A percentile compares a stretch with the other conserved stretches of the same genome.
These are phyloP conservation scores for Myxozyma melibiosi DNA, from an alignment of 805 yeast genomes.

Conservation along the genomic window DNA sequence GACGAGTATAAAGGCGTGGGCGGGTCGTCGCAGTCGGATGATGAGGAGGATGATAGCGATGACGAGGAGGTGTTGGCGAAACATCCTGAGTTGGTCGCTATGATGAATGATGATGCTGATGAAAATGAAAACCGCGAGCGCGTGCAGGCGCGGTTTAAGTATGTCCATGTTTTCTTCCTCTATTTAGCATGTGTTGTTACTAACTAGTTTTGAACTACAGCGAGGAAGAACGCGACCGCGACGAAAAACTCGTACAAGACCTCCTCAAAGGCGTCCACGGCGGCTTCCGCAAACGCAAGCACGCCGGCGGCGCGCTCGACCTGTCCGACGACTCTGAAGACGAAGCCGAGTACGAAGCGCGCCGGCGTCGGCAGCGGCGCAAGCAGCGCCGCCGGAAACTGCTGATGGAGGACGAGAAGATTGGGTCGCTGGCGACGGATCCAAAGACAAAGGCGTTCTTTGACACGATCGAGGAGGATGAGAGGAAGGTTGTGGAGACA, in stretches of 20 bases:
- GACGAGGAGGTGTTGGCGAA: slow-evolving; percentile 19
- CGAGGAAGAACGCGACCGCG: slow-evolving; percentile 54
- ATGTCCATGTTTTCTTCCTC: not conserved
- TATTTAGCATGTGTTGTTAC: slow-evolving; percentile 31
- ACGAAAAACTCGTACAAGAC: slow-evolving; percentile 67
- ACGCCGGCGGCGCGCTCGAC: slow-evolving; percentile 49
- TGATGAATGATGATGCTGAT: slow-evolving; percentile 69
- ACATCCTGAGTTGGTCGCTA: slow-evolving; percentile 55
- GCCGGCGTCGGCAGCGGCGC: slow-evolving; percentile 44
- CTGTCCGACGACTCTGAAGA: slow-evolving; percentile 67
- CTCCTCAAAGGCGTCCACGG: slow-evolving; percentile 58
- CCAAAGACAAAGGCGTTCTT: slow-evolving; percentile 68
- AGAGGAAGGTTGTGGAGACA: slow-evolving; percentile 18
- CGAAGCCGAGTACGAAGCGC: slow-evolving; percentile 54
- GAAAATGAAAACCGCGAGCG: slow-evolving; percentile 47
- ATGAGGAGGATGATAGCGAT: slow-evolving; percentile 50
- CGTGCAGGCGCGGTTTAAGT: slow-evolving; percentile 57
- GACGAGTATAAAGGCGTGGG: slow-evolving; percentile 87
- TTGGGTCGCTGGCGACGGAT: slow-evolving; percentile 47
- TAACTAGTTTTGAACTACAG: slow-evolving; percentile 7
- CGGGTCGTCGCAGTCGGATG: slow-evolving; percentile 68
- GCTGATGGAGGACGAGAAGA: slow-evolving; percentile 48
- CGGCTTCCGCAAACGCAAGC: slow-evolving; percentile 61
- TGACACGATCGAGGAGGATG: slow-evolving; percentile 59
- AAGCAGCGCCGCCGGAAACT: slow-evolving; percentile 52